Evolutionary conservation across 1,284 basidiomycete species (phyloP), one percentile per base, ranked within the genome.

Genomic region (Hypsizygus ulmarius): DNA sequence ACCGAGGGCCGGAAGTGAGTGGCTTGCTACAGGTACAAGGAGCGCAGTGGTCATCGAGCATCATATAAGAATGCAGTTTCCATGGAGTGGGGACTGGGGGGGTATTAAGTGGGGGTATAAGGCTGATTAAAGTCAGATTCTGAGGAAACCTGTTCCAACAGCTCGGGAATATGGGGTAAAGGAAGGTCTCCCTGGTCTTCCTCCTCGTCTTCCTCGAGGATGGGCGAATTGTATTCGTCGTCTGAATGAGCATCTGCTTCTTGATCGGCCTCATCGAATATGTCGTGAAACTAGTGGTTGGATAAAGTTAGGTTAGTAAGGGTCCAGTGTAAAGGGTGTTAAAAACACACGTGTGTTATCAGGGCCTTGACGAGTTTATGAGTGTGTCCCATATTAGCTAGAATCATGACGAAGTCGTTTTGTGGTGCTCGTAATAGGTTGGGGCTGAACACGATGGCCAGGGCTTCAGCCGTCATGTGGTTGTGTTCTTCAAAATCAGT

Each of bases 401-500:
- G 75, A 57, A 87, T 83, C 63, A 84, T 72, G 8, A 76, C 78
- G 63, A 89, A 83, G 58, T 89, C 84, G 54, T 87, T 86, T 59
- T 82, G 79, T 11, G 82, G 84, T 1, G 82, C 81, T 28, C 82
- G 79, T 43, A 84, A 64, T 45, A 92, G 66, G 58, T 89, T 90
- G 1, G 88, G 89, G 51, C 87, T 87, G 64, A 91, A 90, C 16
- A 91, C 87, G 39, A 90, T 90, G 0, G 90, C 84, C 3, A 92
- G 72, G 5, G 86, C 84, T 55, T 89, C 84, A 0, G 87, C 82
- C 1, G 85, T 89, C 90, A 92, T 92, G 52, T 92, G 87, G 58
- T 92, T 93, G 40, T 83, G 77, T 50, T 90, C 87, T 61, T 93
- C 90, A 62, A 78, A 89, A 58, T 92, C 90, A 6, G 87, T 89